These are phyloP conservation scores for Microthlaspi erraticum DNA, from an alignment of 345 rosid species.

Conservation along the genomic window DNA sequence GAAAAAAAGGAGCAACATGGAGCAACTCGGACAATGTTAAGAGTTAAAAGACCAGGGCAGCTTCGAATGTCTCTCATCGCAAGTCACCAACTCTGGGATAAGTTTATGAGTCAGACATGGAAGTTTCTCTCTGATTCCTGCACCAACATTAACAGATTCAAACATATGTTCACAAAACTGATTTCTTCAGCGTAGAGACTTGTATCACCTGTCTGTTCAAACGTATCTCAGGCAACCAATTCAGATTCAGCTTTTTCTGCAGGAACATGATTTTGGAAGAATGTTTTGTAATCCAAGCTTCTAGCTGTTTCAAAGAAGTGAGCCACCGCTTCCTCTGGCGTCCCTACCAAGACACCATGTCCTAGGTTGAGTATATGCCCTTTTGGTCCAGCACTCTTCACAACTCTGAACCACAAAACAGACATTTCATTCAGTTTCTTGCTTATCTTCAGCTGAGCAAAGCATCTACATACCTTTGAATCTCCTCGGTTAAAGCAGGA, in stretches of 20 bases:
- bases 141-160: conserved; percentile 10
- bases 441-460: conserved; percentile 6
- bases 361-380: conserved; percentile 94
- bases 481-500: conserved; percentile 81
- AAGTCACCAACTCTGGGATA: conserved; percentile 10
- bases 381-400: conserved; percentile 75
- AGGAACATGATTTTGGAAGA: conserved; percentile 48
- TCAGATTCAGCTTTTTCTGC: conserved; percentile 52
- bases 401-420: conserved; percentile 61
- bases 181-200: neutral
- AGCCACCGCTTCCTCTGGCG: conserved; percentile 92
- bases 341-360: conserved; percentile 92
- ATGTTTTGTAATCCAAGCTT: conserved; percentile 61
- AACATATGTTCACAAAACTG: conserved; percentile 3
- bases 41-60: conserved; percentile 15
- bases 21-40: conserved; percentile 29
- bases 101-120: neutral
- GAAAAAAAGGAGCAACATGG: conserved; percentile 16
- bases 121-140: conserved; percentile 22
- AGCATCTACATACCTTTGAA: conserved; percentile 54
- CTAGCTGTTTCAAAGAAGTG: conserved; percentile 87
- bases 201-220: conserved; percentile 27
- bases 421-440: conserved; percentile 11
- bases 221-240: conserved; percentile 56
- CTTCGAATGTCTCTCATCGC: conserved; percentile 17